Evolutionary conservation across 768 basidiomycete genomes (phyloP).

Genomic region (Calvatia gigantea): DNA sequence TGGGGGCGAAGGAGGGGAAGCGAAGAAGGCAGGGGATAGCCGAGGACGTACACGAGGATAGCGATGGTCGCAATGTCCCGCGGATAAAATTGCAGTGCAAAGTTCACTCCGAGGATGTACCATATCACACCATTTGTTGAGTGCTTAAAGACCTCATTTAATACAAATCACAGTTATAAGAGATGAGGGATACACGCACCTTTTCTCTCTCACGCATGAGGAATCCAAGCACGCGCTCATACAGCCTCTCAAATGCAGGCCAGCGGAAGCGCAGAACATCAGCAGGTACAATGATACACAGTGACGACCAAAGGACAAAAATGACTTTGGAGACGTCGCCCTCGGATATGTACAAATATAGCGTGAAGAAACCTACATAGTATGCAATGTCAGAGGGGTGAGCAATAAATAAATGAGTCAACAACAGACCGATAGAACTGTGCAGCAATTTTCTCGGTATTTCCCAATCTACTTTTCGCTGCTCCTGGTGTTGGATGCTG

Average conservation of each 20-base stretch:
- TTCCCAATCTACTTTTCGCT: constrained; percentile 73
- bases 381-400: constrained; percentile 2
- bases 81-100: constrained; percentile 73
- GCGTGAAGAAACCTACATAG: constrained; percentile 35
- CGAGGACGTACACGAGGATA: constrained; percentile 74
- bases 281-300: constrained; percentile 66
- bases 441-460: constrained; percentile 87
- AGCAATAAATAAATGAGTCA: constrained; percentile 6
- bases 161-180: background rate
- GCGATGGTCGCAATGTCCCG: constrained; percentile 87
- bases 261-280: constrained; percentile 73
- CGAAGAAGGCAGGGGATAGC: constrained; percentile 8
- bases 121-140: constrained; percentile 83
- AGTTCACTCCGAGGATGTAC: constrained; percentile 87
- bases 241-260: constrained; percentile 61
- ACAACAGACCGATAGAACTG: constrained; percentile 76
- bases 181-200: constrained; percentile 33
- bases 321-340: constrained; percentile 67
- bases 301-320: constrained; percentile 56
- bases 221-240: constrained; percentile 71
- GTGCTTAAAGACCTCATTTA: constrained; percentile 34
- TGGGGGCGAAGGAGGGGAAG: background rate
- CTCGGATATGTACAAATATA: constrained; percentile 40
- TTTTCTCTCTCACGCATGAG: constrained; percentile 90
- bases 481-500: constrained; percentile 13